Evolutionary conservation across 106 monocot species (phyloP).

Genomic region (Agapanthus africanus): DNA sequence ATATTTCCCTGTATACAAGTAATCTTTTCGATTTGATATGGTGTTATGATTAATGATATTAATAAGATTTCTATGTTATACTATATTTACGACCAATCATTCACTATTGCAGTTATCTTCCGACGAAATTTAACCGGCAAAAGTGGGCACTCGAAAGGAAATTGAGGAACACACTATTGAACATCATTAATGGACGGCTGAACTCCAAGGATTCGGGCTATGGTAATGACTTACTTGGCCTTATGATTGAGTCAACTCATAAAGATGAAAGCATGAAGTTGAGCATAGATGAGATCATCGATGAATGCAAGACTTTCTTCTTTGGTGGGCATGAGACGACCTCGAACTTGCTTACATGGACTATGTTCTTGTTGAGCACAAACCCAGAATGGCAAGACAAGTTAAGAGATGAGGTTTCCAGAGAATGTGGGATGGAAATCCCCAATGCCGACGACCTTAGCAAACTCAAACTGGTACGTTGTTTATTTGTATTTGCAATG

Average conservation of each 20-base stretch:
- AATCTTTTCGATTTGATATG: not conserved
- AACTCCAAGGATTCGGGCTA: constrained; percentile 21
- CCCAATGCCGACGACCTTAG: constrained; percentile 32
- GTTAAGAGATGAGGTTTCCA: constrained; percentile 42
- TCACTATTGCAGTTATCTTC: constrained; percentile 34
- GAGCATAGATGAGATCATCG: constrained; percentile 56
- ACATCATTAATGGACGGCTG: constrained; percentile 23
- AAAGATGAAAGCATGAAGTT: constrained; percentile 5
- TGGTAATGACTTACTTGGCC: constrained; percentile 49
- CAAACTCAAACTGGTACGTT: constrained; percentile 28
- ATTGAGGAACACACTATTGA: constrained; percentile 10
- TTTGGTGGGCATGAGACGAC: constrained; percentile 67
- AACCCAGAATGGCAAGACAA: constrained; percentile 51
- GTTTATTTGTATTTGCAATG: too few species aligned
- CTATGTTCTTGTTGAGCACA: constrained; percentile 44
- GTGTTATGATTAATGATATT: too few species aligned
- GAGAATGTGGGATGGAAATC: constrained; percentile 38
- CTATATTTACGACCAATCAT: too few species aligned
- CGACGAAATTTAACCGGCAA: constrained; percentile 21
- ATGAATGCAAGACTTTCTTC: constrained; percentile 83
- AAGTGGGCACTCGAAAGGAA: constrained; percentile 28
- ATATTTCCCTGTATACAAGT: constrained; percentile 27
- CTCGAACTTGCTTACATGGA: constrained; percentile 50
- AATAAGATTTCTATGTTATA: too few species aligned
- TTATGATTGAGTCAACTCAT: constrained; percentile 45